phyloP scores from a whole-genome alignment of 2,329 filamentous ascomycete species.

The Sclerotiophoma versabilis region DNA sequence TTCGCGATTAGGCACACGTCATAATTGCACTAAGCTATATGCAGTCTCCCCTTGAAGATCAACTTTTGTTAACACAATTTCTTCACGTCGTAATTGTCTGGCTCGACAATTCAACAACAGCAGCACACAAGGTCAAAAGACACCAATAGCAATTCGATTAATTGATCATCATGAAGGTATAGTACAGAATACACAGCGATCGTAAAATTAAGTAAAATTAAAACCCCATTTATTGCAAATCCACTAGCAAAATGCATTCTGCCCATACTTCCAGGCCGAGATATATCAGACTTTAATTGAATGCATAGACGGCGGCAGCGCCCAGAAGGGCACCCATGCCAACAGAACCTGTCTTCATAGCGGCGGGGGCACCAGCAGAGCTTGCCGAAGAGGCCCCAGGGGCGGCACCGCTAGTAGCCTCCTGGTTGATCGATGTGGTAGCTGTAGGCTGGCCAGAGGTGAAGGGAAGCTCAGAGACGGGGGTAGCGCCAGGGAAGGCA shows the following conservation, averaged over 20 bases:
- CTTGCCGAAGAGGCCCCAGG: conserved; percentile 25
- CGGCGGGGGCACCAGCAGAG: conserved; percentile 32
- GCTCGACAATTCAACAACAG: too few relatives aligned
- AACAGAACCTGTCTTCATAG: conserved; percentile 51
- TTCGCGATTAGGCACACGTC: background rate
- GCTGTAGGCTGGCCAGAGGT: conserved; percentile 61
- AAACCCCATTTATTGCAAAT: background rate
- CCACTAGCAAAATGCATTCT: background rate
- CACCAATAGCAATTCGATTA: background rate
- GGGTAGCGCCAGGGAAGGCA: conserved; percentile 61
- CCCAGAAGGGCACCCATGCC: conserved; percentile 59
- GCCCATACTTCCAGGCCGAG: background rate
- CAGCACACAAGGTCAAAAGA: background rate
- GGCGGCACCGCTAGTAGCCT: conserved; percentile 32
- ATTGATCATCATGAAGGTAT: conserved; percentile 3
- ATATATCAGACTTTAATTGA: conserved; percentile 18
- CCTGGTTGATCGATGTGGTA: conserved; percentile 51
- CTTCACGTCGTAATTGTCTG: background rate
- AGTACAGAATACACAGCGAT: background rate
- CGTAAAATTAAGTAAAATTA: too few relatives aligned
- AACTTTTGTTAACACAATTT: background rate
- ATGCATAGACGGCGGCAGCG: conserved; percentile 48
- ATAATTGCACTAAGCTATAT: background rate
- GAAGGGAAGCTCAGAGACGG: conserved; percentile 59
- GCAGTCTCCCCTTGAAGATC: background rate